Evolutionary conservation across 208 protist species (phyloP), one percentile per base, ranked within the genome.

Genomic region (Trypanosoma brucei): DNA sequence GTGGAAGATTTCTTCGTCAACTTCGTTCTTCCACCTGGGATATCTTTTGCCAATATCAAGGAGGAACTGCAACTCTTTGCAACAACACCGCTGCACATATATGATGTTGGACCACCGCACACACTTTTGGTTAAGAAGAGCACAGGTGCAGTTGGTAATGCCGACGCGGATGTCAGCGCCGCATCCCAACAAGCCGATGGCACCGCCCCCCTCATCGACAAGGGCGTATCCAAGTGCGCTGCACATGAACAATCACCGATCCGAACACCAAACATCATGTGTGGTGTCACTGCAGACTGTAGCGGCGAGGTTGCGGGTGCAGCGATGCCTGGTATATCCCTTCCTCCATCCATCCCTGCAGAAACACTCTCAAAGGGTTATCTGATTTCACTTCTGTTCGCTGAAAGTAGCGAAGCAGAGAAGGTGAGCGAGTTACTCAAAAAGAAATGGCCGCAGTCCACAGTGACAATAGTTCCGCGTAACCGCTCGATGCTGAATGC

Each of bases 1-100:
- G 71, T 84, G 44, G 79, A 90, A 9, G 83, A 90, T 62, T 90
- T 76, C 68, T 83, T 90, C 34, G 69, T 91, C 6, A 77, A 86
- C 69, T 70, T 83, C 14, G 55, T 72, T 30, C 76, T 83, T 40
- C 80, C 84, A 6, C 3, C 46, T 7, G 72, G 69, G 3, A 63
- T 78, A 33, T 35, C 71, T 1, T 71, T 75, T 51, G 65, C 79
- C 42, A 78, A 61, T n/a, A 52, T 92, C 4, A 60, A 70, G 44
- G 76, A 78, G 53, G 81, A 92, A 63, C 49, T 89, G 65, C 62
- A 78, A 50, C 61, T 66, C 14, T 70, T 81, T 62, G 36, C 66
- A 2, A 54, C 65, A 2, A 79, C 76, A 2, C 81, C 85, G 35
- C 79, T 92, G 31, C 68, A 65, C 30, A 65, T 46, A 31, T 76